phyloP scores from a whole-genome alignment of 2,329 filamentous ascomycete genomes.

The Pseudogymnoascus sp. region DNA sequence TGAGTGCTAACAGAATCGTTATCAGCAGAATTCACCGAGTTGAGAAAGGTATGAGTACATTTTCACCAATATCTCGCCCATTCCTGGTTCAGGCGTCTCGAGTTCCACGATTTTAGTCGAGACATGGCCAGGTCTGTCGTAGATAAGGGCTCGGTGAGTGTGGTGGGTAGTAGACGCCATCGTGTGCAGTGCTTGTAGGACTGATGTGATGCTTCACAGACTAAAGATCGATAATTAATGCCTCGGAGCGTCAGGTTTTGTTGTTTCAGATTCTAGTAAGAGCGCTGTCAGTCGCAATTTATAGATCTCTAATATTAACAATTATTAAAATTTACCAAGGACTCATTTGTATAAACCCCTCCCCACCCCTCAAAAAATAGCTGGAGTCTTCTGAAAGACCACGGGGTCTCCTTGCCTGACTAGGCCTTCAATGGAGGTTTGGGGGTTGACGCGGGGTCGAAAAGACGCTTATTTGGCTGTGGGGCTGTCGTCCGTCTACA shows the following conservation, averaged over 20 bases:
- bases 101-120: conserved; percentile 57
- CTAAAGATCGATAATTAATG: neutral
- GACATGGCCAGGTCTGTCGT: conserved; percentile 56
- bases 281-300: neutral
- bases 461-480: neutral
- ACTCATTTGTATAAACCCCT: neutral
- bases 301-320: neutral
- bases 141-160: conserved; percentile 32
- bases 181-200: neutral
- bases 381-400: neutral
- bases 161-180: neutral
- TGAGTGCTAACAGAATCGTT: conserved; percentile 40
- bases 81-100: conserved; percentile 55
- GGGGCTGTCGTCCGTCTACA: neutral
- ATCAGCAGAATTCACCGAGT: neutral
- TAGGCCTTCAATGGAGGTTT: neutral
- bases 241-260: neutral
- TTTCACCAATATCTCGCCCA: conserved; percentile 54
- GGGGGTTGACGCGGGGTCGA: neutral
- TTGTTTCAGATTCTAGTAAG: neutral
- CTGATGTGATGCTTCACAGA: neutral
- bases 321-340: neutral
- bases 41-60: conserved; percentile 33
- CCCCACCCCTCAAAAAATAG: too few relatives aligned
- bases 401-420: neutral